These are phyloP conservation scores for Geopyxis carbonaria DNA, from an alignment of 495 filamentous ascomycete genomes.

Conservation along the genomic window DNA sequence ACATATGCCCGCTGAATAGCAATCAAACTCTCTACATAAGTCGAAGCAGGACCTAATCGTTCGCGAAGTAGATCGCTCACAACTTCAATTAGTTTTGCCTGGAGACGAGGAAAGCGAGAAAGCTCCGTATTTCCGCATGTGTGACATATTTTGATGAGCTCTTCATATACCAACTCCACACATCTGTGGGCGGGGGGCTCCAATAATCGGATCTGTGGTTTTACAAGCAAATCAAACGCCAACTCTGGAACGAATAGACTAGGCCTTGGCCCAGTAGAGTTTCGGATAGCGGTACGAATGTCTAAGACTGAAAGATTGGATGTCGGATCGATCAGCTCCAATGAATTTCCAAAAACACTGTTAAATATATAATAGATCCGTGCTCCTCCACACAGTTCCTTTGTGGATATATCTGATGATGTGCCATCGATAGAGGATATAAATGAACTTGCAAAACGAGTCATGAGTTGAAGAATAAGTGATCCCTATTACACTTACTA, in stretches of 20 bases:
- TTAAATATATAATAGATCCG: conserved; percentile 99
- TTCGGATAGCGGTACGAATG: conserved; percentile 93
- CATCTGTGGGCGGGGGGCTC: conserved; percentile 93
- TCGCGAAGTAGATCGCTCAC: conserved; percentile 93
- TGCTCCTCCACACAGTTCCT: conserved; percentile 91
- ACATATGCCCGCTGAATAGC: conserved; percentile 96
- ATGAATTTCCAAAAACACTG: conserved; percentile 91
- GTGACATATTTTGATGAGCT: conserved; percentile 98
- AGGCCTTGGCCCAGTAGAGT: conserved; percentile 89
- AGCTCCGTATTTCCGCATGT: conserved; percentile 94
- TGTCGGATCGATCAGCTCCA: conserved; percentile 91
- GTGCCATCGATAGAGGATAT: conserved; percentile 98
- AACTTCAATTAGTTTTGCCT: conserved; percentile 94
- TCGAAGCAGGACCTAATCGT: conserved; percentile 68
- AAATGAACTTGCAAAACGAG: conserved; percentile 90
- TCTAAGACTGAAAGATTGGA: conserved; percentile 89
- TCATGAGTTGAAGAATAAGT: conserved; percentile 93
- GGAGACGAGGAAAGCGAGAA: conserved; percentile 75
- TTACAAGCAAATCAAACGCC: conserved; percentile 92
- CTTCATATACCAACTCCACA: conserved; percentile 95
- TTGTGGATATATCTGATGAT: conserved; percentile 94
- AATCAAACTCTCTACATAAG: conserved; percentile 89
- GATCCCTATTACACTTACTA: conserved; percentile 39
- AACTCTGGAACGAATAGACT: conserved; percentile 95
- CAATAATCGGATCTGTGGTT: conserved; percentile 93